These are phyloP conservation scores for Stephania japonica DNA, from an alignment of 164 flowering plant genomes.

Conservation along the genomic window DNA sequence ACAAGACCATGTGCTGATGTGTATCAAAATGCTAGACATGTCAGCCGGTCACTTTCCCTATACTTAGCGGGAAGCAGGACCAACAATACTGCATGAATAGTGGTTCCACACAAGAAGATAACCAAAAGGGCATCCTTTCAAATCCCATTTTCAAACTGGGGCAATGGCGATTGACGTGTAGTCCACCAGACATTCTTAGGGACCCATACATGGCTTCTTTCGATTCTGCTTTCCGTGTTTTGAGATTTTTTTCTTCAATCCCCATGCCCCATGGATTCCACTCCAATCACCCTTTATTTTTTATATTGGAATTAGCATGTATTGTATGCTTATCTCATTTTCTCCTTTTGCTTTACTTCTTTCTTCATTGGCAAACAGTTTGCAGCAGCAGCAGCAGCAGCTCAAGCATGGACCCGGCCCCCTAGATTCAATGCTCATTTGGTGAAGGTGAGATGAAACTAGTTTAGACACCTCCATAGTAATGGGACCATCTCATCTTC, in stretches of 20 bases:
- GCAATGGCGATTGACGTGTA: conserved; percentile 1
- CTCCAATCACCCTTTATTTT: background rate
- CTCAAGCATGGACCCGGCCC: background rate
- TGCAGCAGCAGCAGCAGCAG: background rate
- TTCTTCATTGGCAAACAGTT: background rate
- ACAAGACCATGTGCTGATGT: no score
- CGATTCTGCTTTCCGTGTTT: background rate
- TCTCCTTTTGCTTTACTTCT: background rate
- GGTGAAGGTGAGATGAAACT: background rate
- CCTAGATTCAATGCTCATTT: background rate
- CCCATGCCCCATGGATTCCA: background rate
- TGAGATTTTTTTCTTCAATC: background rate
- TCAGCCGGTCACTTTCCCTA: no score
- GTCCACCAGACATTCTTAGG: background rate
- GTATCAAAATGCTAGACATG: no score
- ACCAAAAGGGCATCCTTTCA: background rate
- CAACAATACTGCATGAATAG: no score
- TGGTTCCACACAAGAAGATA: no score
- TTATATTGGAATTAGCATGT: background rate
- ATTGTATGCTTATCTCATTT: background rate
- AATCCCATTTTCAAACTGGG: background rate
- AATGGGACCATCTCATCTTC: background rate
- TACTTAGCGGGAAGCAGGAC: no score
- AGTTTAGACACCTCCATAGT: background rate
- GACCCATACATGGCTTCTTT: background rate